Conservation (phyloP, 257 asterid genomes). For the Apocynum venetum region DNA sequence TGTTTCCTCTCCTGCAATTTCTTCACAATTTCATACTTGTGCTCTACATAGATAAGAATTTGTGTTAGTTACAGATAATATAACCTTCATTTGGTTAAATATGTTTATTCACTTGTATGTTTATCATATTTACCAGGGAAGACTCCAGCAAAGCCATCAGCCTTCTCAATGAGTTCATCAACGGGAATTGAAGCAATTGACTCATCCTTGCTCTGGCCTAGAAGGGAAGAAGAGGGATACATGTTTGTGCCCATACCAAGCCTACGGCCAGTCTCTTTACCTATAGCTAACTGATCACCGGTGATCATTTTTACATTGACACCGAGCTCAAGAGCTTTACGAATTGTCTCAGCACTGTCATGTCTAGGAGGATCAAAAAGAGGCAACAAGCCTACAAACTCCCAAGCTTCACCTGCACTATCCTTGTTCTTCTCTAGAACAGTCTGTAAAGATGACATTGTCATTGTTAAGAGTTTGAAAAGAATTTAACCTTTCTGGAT, state of each 20-base stretch:
- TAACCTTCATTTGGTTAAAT: background rate
- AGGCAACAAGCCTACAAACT: conserved; percentile 76
- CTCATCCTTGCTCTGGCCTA: conserved; percentile 70
- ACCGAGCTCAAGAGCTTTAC: conserved; percentile 83
- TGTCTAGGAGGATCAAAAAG: conserved; percentile 94
- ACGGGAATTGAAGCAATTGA: conserved; percentile 66
- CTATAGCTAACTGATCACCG: conserved; percentile 89
- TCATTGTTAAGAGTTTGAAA: background rate
- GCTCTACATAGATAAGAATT: conserved; percentile 33
- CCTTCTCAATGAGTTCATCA: conserved; percentile 87
- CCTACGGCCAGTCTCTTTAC: conserved; percentile 86
- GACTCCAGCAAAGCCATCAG: conserved; percentile 95
- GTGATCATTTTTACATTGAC: conserved; percentile 93
- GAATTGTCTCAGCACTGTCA: conserved; percentile 86
- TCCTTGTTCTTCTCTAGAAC: conserved; percentile 65
- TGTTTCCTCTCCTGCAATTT: conserved; percentile 75
- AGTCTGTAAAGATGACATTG: conserved; percentile 28
- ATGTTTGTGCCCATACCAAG: conserved; percentile 95
- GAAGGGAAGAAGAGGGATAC: conserved; percentile 93
- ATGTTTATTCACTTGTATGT: background rate
- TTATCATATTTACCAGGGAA: conserved; percentile 59
- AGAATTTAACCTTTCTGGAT: background rate
- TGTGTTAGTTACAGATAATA: background rate
- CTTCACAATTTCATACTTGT: conserved; percentile 86
- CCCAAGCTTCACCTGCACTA: conserved; percentile 69